Evolutionary conservation across 129 eudicot genomes (phyloP).

Genomic region (Heracleum sosnowskyi): DNA sequence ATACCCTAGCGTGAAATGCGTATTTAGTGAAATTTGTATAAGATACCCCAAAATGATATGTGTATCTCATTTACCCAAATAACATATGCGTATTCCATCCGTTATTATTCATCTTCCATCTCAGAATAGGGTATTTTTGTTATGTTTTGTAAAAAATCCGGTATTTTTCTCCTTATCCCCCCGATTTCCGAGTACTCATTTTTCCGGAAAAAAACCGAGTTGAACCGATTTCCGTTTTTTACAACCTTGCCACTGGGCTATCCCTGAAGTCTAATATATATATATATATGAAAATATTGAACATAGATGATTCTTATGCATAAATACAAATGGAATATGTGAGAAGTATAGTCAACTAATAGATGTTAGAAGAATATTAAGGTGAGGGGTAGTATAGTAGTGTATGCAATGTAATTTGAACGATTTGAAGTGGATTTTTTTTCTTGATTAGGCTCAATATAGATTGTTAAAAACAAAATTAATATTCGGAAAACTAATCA

Average conservation of each 20-base stretch:
- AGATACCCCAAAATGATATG: too few species aligned
- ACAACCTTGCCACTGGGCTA: not conserved
- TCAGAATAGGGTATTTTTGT: too few species aligned
- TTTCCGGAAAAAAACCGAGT: too few species aligned
- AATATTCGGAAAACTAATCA: not conserved
- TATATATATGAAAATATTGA: not conserved
- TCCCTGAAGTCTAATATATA: not conserved
- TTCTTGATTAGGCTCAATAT: not conserved
- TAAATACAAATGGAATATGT: not conserved
- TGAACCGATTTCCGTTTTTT: too few species aligned
- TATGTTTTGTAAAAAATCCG: too few species aligned
- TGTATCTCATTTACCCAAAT: too few species aligned
- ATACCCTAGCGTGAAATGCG: too few species aligned
- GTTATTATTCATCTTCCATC: too few species aligned
- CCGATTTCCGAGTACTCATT: too few species aligned
- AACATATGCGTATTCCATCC: too few species aligned
- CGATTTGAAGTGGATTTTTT: not conserved
- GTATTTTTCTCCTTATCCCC: too few species aligned
- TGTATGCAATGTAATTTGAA: not conserved
- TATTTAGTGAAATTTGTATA: too few species aligned
- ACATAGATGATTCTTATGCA: not conserved
- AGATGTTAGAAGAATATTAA: not conserved
- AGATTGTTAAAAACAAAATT: not conserved
- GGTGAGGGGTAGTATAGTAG: not conserved
- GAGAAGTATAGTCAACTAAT: not conserved